Conservation (phyloP, 139 green algal species). For the Chlamydomonas incerta region DNA sequence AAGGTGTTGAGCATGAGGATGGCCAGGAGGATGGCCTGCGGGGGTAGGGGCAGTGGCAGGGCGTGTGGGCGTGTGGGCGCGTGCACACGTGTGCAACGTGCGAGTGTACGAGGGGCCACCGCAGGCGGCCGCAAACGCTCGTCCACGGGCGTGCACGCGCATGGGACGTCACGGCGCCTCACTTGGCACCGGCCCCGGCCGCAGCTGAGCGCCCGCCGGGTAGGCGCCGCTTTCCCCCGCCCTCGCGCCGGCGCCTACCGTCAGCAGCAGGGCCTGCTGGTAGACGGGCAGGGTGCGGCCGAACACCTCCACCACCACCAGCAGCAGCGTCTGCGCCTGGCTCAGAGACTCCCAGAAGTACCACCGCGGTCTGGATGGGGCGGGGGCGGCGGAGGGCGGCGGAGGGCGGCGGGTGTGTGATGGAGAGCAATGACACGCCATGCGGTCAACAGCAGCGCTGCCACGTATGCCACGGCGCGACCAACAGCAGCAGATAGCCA, state of each 20-base stretch:
- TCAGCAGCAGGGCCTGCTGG: conserved; percentile 12
- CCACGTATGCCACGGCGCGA: too few relatives aligned
- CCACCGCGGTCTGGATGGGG: neutral
- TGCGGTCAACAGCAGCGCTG: neutral
- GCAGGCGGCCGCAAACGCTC: too few relatives aligned
- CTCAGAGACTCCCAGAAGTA: conserved; percentile 12
- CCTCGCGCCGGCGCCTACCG: neutral
- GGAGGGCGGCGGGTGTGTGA: neutral
- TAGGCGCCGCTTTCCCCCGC: too few relatives aligned
- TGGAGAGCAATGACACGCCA: too few relatives aligned
- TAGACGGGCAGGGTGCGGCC: neutral
- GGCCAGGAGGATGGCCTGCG: neutral
- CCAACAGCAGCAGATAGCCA: neutral
- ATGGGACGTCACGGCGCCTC: too few relatives aligned
- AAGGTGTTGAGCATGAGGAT: conserved; percentile 24
- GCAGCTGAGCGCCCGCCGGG: too few relatives aligned
- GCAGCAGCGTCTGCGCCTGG: conserved; percentile 7
- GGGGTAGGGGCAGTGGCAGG: neutral
- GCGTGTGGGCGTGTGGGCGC: too few relatives aligned
- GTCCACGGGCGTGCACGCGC: too few relatives aligned
- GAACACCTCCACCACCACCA: conserved; percentile 30
- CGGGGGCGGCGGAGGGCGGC: neutral
- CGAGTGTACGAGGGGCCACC: too few relatives aligned
- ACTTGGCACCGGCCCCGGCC: too few relatives aligned
- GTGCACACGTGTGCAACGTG: too few relatives aligned